These are phyloP conservation scores for Cladorrhinum sp. DNA, from an alignment of 2,329 filamentous ascomycete genomes.

Conservation along the genomic window DNA sequence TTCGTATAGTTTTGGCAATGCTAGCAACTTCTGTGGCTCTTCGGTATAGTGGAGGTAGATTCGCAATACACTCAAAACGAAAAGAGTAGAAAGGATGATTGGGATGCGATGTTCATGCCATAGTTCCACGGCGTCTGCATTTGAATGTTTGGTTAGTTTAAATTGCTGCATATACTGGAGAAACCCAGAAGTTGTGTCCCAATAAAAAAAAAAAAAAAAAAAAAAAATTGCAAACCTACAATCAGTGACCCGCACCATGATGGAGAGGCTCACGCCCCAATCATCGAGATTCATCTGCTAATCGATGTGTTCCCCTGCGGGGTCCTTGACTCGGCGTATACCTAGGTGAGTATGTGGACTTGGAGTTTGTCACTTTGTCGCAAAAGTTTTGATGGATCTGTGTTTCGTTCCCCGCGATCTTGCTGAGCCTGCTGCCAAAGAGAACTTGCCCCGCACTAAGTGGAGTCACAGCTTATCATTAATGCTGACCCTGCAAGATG, in stretches of 20 bases:
- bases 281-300: constrained; percentile 16
- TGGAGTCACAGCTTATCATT: constrained; percentile 6
- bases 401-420: not conserved
- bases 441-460: constrained; percentile 17
- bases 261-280: constrained; percentile 14
- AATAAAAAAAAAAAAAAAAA: not conserved
- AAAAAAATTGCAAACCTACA: constrained; percentile 9
- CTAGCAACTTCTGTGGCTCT: constrained; percentile 35
- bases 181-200: too few relatives aligned
- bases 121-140: constrained; percentile 26
- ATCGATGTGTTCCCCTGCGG: not conserved
- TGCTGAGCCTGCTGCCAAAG: constrained; percentile 3
- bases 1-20: constrained; percentile 37
- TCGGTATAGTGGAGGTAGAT: constrained; percentile 42
- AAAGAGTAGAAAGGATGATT: constrained; percentile 40
- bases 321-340: not conserved
- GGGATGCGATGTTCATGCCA: constrained; percentile 49
- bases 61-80: constrained; percentile 39
- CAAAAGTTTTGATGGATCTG: constrained; percentile 4
- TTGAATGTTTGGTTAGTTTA: not conserved
- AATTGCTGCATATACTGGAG: too few relatives aligned
- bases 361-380: not conserved
- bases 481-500: not conserved
- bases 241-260: constrained; percentile 8
- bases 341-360: not conserved